Base-by-base conservation (phyloP, 495 filamentous ascomycete species). In the Terfezia boudieri region DNA sequence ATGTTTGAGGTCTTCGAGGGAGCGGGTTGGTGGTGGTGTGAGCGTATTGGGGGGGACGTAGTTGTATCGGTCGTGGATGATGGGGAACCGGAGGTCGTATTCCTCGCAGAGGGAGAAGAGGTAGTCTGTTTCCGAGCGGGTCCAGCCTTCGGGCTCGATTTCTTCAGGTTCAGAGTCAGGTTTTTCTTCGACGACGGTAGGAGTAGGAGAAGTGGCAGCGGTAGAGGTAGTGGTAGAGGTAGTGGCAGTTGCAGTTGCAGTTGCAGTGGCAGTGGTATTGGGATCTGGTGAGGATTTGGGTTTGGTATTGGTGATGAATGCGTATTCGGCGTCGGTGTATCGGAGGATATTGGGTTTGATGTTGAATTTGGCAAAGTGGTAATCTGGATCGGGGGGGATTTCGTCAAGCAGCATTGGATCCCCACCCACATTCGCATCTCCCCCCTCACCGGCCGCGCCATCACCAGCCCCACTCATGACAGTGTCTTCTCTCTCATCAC, bases 11-110 rank as follows among this genome's bases (percentile, higher is more conserved):
- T 93, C 87, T 61, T 98, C 90, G 73, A 94, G 77, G 1, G 75
- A 80, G 35, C 92, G 74, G 0, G 70, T 53, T 10, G 69, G 67
- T 46, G 41, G 41, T 32, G 4, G 26, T 32, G 26, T 32, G 26
- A 7, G 26, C 4, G 26, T 0, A 67, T 59, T 16, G 75, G 67
- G 20, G 37, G 41, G 41, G 41, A 71, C 67, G 61, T 78, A 94
- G 22, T 93, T 84, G 67, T 94, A 98, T 11, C 87, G 83, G 64
- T 98, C 90, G 67, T 78, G 83, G 49, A 98, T 86, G n/a, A 98
- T 68, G 14, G 87, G 70, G 82, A 90, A 98, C 54, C 88, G 79
- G 49, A 93, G 70, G 59, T 90, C 85, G 60, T 78, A 93, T 11
- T 89, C 80, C 49, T 73, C 71, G 10, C 73, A 82, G 26, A 89